Conservation (phyloP, 345 rosid species). For the Zanthoxylum bungeanum region DNA sequence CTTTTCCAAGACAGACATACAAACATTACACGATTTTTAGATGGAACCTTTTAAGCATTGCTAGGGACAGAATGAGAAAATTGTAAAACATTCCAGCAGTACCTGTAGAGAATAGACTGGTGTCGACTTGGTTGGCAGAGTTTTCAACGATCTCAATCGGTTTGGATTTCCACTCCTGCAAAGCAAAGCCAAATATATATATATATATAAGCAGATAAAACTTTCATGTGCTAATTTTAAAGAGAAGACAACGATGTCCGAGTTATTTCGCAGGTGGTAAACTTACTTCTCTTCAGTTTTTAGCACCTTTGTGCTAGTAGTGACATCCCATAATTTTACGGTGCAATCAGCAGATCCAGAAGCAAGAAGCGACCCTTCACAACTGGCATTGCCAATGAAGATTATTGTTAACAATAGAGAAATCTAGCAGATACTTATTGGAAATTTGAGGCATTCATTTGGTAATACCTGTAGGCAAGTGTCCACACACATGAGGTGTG, state of each 20-base stretch:
- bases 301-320: conserved; percentile 56
- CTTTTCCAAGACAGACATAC: conserved; percentile 29
- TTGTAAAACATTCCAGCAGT: background rate
- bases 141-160: conserved; percentile 73
- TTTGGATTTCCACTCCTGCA: conserved; percentile 66
- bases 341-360: conserved; percentile 98
- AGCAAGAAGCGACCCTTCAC: conserved; percentile 93
- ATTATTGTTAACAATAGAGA: conserved; percentile 7
- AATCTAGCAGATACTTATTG: background rate
- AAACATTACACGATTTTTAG: background rate
- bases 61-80: background rate
- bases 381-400: conserved; percentile 38
- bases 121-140: conserved; percentile 79
- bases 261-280: background rate
- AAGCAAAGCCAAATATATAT: conserved; percentile 11
- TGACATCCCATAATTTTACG: conserved; percentile 89
- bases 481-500: conserved; percentile 92
- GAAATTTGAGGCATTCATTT: background rate
- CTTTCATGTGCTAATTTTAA: conserved; percentile 1
- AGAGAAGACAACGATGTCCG: conserved; percentile 1
- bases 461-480: conserved; percentile 72
- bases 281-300: conserved; percentile 72
- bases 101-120: conserved; percentile 76
- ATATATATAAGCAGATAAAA: background rate
- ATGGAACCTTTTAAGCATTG: background rate